These are phyloP conservation scores for Hemerocallis citrina DNA, from an alignment of 106 monocot genomes.

Conservation along the genomic window DNA sequence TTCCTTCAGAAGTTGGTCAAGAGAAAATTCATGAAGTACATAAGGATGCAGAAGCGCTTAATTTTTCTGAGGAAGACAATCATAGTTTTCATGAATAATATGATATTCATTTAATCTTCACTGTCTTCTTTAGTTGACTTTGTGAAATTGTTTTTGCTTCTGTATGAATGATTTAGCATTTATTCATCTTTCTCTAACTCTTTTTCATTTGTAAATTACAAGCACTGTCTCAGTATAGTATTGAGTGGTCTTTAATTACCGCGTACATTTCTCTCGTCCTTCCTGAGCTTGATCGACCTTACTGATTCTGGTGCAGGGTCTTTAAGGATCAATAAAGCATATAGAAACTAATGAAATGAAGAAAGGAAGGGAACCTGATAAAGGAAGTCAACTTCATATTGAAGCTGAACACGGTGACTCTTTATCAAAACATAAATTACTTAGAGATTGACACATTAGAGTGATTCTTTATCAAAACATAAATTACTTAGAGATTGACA, in stretches of 20 bases:
- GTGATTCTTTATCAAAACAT: too few species aligned
- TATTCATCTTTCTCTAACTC: not conserved
- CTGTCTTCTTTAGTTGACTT: not conserved
- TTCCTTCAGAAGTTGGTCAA: not conserved
- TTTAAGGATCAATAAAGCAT: constrained; percentile 10
- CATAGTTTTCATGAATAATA: not conserved
- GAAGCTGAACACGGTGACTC: constrained; percentile 13
- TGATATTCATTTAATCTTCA: not conserved
- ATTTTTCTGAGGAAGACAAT: not conserved
- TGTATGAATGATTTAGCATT: not conserved
- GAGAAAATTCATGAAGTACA: not conserved
- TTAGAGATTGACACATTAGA: too few species aligned
- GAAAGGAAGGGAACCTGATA: not conserved
- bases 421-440: constrained; percentile 2
- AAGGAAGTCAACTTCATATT: constrained; percentile 1
- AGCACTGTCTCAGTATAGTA: not conserved
- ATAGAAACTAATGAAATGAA: constrained; percentile 4
- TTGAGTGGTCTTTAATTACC: too few species aligned
- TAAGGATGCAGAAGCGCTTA: not conserved
- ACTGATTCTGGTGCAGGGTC: constrained; percentile 16
- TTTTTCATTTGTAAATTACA: not conserved
- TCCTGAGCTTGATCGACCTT: not conserved
- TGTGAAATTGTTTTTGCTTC: not conserved
- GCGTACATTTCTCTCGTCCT: not conserved
- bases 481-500: constrained; percentile 4